phyloP scores from a whole-genome alignment of 108 stramenopile genomes.

The Pseudonitzschia multistriata region DNA sequence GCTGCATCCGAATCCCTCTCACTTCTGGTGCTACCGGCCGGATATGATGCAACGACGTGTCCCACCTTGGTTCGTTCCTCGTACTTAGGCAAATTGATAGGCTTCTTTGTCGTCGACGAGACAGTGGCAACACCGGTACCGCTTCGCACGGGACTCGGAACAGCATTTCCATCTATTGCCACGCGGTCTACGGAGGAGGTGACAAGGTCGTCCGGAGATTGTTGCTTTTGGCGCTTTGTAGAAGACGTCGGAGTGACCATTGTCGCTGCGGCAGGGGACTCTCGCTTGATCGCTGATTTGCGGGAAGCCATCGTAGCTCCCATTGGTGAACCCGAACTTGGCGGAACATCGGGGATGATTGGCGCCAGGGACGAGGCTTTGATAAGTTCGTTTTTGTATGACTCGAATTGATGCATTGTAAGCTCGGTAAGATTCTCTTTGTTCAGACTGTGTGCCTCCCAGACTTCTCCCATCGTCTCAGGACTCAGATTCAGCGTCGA shows the following conservation, averaged over 20 bases:
- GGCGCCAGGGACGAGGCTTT: constrained; percentile 34
- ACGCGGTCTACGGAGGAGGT: constrained; percentile 19
- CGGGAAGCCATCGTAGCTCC: constrained; percentile 19
- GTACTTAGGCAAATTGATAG: constrained; percentile 44
- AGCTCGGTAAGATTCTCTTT: constrained; percentile 42
- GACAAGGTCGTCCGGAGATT: not conserved
- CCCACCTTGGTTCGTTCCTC: constrained; percentile 52
- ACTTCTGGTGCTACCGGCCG: constrained; percentile 23
- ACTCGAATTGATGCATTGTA: constrained; percentile 48
- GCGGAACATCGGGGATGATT: constrained; percentile 8
- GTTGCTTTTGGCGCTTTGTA: constrained; percentile 31
- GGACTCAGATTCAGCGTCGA: constrained; percentile 44
- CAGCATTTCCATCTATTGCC: not conserved
- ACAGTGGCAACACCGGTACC: not conserved
- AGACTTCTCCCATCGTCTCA: constrained; percentile 55
- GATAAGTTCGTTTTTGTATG: constrained; percentile 43
- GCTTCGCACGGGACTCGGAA: constrained; percentile 4
- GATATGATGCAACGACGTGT: constrained; percentile 44
- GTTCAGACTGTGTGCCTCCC: constrained; percentile 77
- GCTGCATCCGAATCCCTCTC: not conserved
- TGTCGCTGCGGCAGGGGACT: constrained; percentile 18
- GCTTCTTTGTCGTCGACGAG: no score
- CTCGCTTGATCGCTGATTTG: constrained; percentile 11
- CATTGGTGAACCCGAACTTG: not conserved
- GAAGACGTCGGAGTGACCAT: constrained; percentile 45